phyloP scores from a whole-genome alignment of 371 early-diverging fungal genomes.

The Conidiobolus incongruus region DNA sequence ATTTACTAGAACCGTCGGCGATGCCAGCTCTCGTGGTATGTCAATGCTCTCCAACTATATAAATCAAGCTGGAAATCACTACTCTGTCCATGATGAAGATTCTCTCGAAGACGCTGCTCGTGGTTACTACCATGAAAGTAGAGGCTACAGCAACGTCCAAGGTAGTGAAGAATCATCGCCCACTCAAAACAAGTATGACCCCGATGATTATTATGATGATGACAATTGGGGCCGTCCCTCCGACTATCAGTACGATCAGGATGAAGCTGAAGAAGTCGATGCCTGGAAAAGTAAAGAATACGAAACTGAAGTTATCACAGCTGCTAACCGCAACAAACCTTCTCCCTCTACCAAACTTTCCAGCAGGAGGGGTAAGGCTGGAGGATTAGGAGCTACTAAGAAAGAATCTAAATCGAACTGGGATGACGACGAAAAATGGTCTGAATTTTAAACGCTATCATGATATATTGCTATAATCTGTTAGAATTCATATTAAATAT shows the following conservation, averaged over 20 bases:
- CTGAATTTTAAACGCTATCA: slow-evolving; percentile 2
- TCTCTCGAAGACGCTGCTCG: background rate
- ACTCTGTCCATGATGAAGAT: background rate
- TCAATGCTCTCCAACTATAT: background rate
- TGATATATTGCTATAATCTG: no score
- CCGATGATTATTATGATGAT: background rate
- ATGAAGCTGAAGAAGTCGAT: background rate
- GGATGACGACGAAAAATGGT: background rate
- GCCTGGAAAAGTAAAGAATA: background rate
- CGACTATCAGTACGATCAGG: background rate
- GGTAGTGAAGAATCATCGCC: background rate
- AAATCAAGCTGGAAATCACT: background rate
- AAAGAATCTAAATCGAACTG: background rate
- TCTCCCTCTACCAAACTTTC: background rate
- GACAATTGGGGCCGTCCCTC: no score
- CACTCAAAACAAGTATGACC: background rate
- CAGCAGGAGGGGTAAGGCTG: background rate
- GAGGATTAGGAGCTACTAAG: background rate
- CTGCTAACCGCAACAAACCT: background rate
- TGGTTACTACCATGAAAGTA: no score
- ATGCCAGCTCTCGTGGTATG: background rate
- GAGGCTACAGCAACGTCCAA: background rate
- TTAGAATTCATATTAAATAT: no score
- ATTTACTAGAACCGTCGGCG: slow-evolving; percentile 33
- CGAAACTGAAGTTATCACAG: no score